A percentile compares a stretch with the other conserved stretches of the same genome.
Evolutionary conservation across 495 filamentous ascomycete genomes (phyloP).

Genomic region (Daldinia bambusicola): DNA sequence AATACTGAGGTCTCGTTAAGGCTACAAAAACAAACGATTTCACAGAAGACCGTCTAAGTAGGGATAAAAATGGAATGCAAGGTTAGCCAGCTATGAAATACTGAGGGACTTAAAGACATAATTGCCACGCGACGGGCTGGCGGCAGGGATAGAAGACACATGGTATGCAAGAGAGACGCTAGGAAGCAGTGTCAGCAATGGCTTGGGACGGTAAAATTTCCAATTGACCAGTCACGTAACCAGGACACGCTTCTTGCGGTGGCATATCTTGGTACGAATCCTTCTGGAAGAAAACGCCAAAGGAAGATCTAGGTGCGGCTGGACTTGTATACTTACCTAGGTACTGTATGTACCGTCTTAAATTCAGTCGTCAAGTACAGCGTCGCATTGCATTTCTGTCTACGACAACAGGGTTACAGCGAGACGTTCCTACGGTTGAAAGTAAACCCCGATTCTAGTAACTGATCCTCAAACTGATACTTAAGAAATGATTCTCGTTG

Average conservation of each 20-base stretch:
- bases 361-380: neutral
- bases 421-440: neutral
- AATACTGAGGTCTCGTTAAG: neutral
- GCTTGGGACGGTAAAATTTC: constrained; percentile 8
- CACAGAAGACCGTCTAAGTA: neutral
- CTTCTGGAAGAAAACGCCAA: constrained; percentile 29
- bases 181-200: constrained; percentile 24
- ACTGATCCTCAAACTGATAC: neutral
- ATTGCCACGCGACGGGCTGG: constrained; percentile 19
- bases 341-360: neutral
- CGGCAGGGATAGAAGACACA: neutral
- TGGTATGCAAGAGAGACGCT: neutral
- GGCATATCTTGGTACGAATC: constrained; percentile 28
- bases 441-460: neutral
- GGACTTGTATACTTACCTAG: constrained; percentile 22
- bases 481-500: neutral
- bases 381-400: neutral
- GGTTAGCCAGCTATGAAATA: neutral
- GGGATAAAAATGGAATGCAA: neutral
- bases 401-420: neutral
- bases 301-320: constrained; percentile 21
- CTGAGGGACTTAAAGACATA: neutral
- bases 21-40: neutral
- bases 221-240: constrained; percentile 27
- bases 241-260: constrained; percentile 4